A percentile compares a stretch with the other conserved stretches of the same genome.
Evolutionary conservation across 2,329 filamentous ascomycete species (phyloP).

Genomic region (Myriosclerotinia duriaeana): DNA sequence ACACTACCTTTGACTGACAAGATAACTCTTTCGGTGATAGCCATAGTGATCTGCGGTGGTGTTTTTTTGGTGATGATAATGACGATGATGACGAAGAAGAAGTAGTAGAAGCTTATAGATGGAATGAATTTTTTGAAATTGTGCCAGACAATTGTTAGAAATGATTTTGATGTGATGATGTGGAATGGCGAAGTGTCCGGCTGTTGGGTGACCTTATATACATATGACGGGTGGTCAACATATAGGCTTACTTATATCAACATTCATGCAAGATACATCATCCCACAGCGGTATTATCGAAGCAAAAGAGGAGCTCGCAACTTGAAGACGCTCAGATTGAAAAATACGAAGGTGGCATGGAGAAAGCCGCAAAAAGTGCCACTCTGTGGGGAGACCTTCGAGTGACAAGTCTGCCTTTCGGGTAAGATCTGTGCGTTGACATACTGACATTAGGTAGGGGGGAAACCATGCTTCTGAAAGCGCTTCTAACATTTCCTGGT

Average conservation of each 20-base stretch:
- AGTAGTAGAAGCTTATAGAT: background rate
- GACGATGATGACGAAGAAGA: background rate
- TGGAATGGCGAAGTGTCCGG: background rate
- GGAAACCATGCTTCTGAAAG: background rate
- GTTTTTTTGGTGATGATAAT: background rate
- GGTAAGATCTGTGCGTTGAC: background rate
- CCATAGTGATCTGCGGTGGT: constrained; percentile 26
- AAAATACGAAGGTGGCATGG: background rate
- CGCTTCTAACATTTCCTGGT: background rate
- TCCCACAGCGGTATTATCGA: background rate
- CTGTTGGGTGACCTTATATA: background rate
- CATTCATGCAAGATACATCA: background rate
- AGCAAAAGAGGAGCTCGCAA: background rate
- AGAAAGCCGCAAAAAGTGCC: background rate
- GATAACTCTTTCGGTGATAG: constrained; percentile 27
- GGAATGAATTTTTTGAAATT: background rate
- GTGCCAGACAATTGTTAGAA: background rate
- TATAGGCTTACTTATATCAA: background rate
- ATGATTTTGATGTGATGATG: background rate
- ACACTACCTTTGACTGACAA: too few species aligned
- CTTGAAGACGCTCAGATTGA: background rate
- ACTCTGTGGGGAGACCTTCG: background rate
- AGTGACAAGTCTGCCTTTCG: background rate
- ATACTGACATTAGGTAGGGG: background rate
- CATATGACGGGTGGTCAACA: background rate